Evolutionary conservation across 768 basidiomycete genomes (phyloP), one percentile per base, ranked within the genome.

Genomic region (Russula emetica): DNA sequence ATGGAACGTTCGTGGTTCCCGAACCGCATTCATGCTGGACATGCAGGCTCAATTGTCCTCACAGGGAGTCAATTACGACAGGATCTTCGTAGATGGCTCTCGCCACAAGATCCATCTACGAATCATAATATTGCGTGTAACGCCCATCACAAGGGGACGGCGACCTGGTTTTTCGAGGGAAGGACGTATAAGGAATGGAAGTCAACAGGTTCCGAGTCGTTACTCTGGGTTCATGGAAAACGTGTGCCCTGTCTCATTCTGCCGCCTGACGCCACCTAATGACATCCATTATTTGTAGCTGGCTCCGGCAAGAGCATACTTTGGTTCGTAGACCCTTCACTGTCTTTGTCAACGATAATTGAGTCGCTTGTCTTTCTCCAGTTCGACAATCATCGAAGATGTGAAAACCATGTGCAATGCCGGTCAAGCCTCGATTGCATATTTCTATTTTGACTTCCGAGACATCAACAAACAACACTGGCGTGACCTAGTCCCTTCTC

Each of bases 281-380:
- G 14, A 36, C 11, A 36, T 36, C 36, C 18, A 7, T n/a, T 34
- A 1, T 10, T 2, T 11, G 8, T 42, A 60, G 62, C 55, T 28
- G 62, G 62, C 24, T 51, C 62, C 11, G 62, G 62, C 2, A 63
- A 63, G 47, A 63, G 24, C 28, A 40, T 42, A 11, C 62, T 63
- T 16, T 58, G 62, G 62, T 63, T 49, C 5, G 62, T 58, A 1
- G 6, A 5, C 3, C 16, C 36, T 34, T 10, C 13, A 28, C 28
- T n/a, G 4, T n/a, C 5, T 32, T 42, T 11, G 40, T 50, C 3
- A 6, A 16, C 6, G 8, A 20, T 49, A 2, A 28, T 6, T 51
- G 5, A 57, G 11, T 36, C 20, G 36, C 5, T 10, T 13, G 9
- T 58, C 24, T 2, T 44, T 44, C 32, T 20, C 20, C 9, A 63